Evolutionary conservation across 352 stramenopile genomes (phyloP).

Genomic region (Aphanomyces astaci): DNA sequence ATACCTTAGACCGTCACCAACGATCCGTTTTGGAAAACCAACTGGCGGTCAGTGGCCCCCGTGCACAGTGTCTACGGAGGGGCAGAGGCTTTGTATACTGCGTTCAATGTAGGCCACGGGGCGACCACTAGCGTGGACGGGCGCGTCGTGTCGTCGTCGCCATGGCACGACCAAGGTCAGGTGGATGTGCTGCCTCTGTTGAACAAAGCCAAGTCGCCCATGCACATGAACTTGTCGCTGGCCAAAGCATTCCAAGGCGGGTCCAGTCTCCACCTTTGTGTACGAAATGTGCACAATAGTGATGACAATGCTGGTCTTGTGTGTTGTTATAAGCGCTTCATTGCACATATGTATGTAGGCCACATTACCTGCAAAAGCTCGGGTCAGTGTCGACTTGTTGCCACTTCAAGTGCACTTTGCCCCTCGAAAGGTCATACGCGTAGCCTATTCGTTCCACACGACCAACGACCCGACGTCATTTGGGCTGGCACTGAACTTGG

Average conservation of each 20-base stretch:
- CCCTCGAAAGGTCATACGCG: not conserved
- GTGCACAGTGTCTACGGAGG: not conserved
- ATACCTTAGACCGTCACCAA: not conserved
- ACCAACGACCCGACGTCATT: not conserved
- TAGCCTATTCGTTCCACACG: constrained; percentile 10
- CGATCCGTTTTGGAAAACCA: constrained; percentile 8
- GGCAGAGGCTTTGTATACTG: not conserved
- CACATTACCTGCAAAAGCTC: not conserved
- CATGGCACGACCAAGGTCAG: not conserved
- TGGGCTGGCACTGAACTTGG: not conserved
- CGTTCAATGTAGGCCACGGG: constrained; percentile 3
- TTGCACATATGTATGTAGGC: too few relatives aligned
- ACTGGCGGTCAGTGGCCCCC: constrained; percentile 12
- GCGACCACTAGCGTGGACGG: not conserved
- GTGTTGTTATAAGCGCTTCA: too few relatives aligned
- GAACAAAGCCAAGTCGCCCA: not conserved
- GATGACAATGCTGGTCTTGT: not conserved
- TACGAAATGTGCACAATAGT: not conserved
- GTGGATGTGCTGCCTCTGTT: constrained; percentile 9
- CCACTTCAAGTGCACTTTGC: not conserved
- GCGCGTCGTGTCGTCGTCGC: not conserved
- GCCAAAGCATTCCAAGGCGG: constrained; percentile 9
- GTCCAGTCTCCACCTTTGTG: constrained; percentile 1
- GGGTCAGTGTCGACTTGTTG: constrained; percentile 9
- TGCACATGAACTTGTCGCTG: not conserved